phyloP scores from a whole-genome alignment of 306 rosid genomes.

The Lathyrus tuberosus region DNA sequence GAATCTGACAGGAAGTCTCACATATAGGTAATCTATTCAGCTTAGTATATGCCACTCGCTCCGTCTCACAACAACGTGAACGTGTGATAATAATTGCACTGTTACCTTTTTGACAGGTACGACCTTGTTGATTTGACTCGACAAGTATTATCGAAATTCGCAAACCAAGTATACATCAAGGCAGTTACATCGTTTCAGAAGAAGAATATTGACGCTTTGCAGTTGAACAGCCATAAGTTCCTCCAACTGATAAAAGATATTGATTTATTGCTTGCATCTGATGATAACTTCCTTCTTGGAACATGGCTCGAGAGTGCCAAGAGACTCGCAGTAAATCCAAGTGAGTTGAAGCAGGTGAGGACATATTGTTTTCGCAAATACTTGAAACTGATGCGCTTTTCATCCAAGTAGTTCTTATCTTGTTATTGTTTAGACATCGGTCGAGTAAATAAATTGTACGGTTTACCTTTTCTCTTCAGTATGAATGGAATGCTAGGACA shows the following conservation, averaged over 20 bases:
- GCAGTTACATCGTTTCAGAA: slow-evolving; percentile 63
- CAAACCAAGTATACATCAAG: slow-evolving; percentile 68
- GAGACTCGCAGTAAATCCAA: slow-evolving; percentile 61
- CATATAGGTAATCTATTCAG: slow-evolving; percentile 68
- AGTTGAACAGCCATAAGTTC: slow-evolving; percentile 59
- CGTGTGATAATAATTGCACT: slow-evolving; percentile 13
- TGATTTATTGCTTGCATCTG: slow-evolving; percentile 76
- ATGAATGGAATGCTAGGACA: slow-evolving; percentile 97
- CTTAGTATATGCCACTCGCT: neutral
- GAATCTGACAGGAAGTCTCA: slow-evolving; percentile 62
- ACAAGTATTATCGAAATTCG: slow-evolving; percentile 85
- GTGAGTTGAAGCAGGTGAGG: slow-evolving; percentile 72
- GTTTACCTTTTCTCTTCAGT: slow-evolving; percentile 51
- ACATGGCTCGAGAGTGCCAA: slow-evolving; percentile 95
- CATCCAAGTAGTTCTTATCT: slow-evolving; percentile 4
- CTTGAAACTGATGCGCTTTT: neutral
- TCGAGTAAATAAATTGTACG: slow-evolving; percentile 6
- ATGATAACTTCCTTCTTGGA: slow-evolving; percentile 84
- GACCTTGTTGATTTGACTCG: slow-evolving; percentile 93
- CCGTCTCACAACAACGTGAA: neutral
- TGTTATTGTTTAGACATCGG: neutral
- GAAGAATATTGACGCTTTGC: slow-evolving; percentile 59
- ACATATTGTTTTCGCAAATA: neutral
- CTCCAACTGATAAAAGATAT: slow-evolving; percentile 80
- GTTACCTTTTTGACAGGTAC: slow-evolving; percentile 60